Percentiles rank a stretch among this genome's conserved stretches.
Conservation (phyloP, 1,284 basidiomycete species). For the Meripilus lineatus region DNA sequence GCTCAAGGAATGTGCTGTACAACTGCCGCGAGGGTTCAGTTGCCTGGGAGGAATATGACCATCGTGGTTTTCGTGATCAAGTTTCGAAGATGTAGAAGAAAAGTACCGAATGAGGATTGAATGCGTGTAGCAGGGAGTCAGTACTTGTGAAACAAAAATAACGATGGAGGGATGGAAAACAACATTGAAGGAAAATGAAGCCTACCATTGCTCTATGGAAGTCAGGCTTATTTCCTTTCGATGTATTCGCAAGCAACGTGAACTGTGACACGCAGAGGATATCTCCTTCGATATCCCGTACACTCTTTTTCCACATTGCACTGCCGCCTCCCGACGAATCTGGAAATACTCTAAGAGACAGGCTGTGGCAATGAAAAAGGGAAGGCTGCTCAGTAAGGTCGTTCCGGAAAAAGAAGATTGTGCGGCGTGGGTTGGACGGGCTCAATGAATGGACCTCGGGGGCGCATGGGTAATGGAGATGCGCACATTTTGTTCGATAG, state of each 20-base stretch:
- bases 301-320: conserved; percentile 79
- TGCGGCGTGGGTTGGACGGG: too few relatives aligned
- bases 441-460: background rate
- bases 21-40: conserved; percentile 63
- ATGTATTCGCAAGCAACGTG: conserved; percentile 83
- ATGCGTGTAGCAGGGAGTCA: too few relatives aligned
- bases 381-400: conserved; percentile 5
- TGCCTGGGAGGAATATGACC: conserved; percentile 39
- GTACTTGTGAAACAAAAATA: too few relatives aligned
- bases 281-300: conserved; percentile 83
- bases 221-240: conserved; percentile 85
- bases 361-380: too few relatives aligned
- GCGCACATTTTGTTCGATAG: conserved; percentile 77
- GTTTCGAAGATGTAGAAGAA: too few relatives aligned
- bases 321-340: conserved; percentile 50
- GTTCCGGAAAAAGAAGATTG: conserved; percentile 5
- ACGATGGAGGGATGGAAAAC: conserved; percentile 8
- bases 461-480: background rate
- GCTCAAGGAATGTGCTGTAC: conserved; percentile 70
- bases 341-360: conserved; percentile 70
- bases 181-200: conserved; percentile 12
- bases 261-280: conserved; percentile 91
- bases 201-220: conserved; percentile 87
- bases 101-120: too few relatives aligned
- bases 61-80: too few relatives aligned